Percentiles rank a stretch among this genome's conserved stretches.
phyloP scores from a whole-genome alignment of 2,329 filamentous ascomycete species.

The Sordariomycetes sp. region DNA sequence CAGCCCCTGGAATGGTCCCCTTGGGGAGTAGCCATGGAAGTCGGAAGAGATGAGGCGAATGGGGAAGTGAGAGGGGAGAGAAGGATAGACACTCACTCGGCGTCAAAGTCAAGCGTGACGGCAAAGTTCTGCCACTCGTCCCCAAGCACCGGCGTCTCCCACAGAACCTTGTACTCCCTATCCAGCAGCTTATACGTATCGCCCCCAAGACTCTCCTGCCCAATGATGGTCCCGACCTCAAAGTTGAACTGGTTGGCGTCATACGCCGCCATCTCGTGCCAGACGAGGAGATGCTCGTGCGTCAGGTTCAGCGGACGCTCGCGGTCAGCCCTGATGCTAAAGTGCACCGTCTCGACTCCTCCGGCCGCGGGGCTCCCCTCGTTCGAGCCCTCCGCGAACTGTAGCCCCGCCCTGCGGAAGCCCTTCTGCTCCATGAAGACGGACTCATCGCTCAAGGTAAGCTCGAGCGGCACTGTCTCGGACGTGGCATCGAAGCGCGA shows the following conservation, averaged over 20 bases:
- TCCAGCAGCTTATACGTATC: slow-evolving; percentile 9
- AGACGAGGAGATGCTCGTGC: slow-evolving; percentile 21
- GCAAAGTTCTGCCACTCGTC: slow-evolving; percentile 11
- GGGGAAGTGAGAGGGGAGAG: not conserved
- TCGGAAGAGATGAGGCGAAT: no score
- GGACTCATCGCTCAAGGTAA: slow-evolving; percentile 27
- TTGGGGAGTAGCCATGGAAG: no score
- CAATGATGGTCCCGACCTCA: slow-evolving; percentile 18
- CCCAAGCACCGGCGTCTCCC: slow-evolving; percentile 6
- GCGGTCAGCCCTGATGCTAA: slow-evolving; percentile 18
- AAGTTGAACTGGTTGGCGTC: slow-evolving; percentile 24
- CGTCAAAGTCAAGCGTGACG: slow-evolving; percentile 8
- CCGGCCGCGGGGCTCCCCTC: slow-evolving; percentile 18
- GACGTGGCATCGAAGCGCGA: slow-evolving; percentile 22
- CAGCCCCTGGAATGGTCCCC: not conserved
- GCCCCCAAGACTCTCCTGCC: slow-evolving; percentile 4
- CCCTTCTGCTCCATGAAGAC: slow-evolving; percentile 30
- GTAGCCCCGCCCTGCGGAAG: slow-evolving; percentile 29
- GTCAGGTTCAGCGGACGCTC: slow-evolving; percentile 18
- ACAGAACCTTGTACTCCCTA: slow-evolving; percentile 7
- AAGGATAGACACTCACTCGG: slow-evolving; percentile 3
- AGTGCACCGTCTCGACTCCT: slow-evolving; percentile 22
- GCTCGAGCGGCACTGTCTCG: slow-evolving; percentile 22
- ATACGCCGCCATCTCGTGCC: slow-evolving; percentile 22
- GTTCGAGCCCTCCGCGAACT: slow-evolving; percentile 27